Evolutionary conservation across 1,284 basidiomycete species (phyloP).

Genomic region (Phellinidium pouzarii): DNA sequence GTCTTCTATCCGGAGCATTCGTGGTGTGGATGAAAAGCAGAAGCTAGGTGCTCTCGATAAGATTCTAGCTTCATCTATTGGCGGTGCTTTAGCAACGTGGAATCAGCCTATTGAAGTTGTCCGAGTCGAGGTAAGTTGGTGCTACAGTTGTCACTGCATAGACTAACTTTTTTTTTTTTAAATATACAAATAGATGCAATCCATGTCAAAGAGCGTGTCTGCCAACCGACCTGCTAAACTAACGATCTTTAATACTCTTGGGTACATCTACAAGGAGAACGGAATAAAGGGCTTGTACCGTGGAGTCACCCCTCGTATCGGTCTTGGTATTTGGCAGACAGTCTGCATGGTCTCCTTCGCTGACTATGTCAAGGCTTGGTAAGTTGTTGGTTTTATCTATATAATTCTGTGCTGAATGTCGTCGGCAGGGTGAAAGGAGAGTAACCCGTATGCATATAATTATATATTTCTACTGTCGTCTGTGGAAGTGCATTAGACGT

Average conservation of each 20-base stretch:
- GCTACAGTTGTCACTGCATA: not conserved
- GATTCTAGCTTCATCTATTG: constrained; percentile 85
- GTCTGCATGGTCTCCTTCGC: constrained; percentile 98
- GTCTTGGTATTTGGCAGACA: constrained; percentile 94
- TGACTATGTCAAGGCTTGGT: constrained; percentile 88
- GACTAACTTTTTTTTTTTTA: constrained; percentile 1
- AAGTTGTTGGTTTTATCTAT: constrained; percentile 24
- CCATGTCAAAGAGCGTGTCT: constrained; percentile 79
- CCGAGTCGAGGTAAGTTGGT: constrained; percentile 68
- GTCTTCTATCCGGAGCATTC: constrained; percentile 66
- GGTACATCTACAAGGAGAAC: constrained; percentile 93
- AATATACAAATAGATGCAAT: constrained; percentile 99
- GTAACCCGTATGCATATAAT: not conserved
- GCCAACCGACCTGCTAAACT: constrained; percentile 83
- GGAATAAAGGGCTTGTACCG: constrained; percentile 96
- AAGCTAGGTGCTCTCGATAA: constrained; percentile 78
- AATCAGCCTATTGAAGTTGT: constrained; percentile 99
- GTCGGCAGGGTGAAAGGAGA: constrained; percentile 29
- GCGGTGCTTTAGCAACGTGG: constrained; percentile 96
- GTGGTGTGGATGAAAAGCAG: constrained; percentile 73
- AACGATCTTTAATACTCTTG: constrained; percentile 86
- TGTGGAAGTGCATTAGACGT: not conserved
- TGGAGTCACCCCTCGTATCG: constrained; percentile 95
- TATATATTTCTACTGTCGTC: not conserved
- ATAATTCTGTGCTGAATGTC: constrained; percentile 8